Evolutionary conservation across 1,284 basidiomycete species (phyloP).

Genomic region (Irpex sp.): DNA sequence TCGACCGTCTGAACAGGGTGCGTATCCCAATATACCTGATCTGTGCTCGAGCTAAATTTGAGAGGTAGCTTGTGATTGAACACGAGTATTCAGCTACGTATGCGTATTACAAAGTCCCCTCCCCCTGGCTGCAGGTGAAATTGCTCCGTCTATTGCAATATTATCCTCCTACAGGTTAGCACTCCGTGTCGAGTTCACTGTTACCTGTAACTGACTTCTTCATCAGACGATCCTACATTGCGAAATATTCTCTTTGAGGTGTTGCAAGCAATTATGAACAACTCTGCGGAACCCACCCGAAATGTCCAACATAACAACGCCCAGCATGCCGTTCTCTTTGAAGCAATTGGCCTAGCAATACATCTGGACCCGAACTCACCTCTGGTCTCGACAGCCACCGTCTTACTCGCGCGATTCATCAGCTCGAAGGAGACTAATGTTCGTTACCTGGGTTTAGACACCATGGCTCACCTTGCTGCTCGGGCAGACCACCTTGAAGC

Average conservation of each 20-base stretch:
- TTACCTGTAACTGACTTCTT: not conserved
- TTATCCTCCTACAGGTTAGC: conserved; percentile 87
- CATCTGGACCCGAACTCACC: conserved; percentile 92
- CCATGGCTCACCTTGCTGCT: conserved; percentile 97
- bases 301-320: conserved; percentile 99
- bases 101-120: conserved; percentile 96
- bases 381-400: conserved; percentile 87
- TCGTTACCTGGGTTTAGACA: conserved; percentile 95
- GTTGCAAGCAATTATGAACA: conserved; percentile 88
- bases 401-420: conserved; percentile 93
- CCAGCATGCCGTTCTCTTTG: conserved; percentile 96
- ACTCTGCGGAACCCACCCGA: conserved; percentile 87
- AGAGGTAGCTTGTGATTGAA: conserved; percentile 80
- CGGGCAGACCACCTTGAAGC: conserved; percentile 87
- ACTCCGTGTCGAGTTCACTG: not conserved
- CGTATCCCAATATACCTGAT: conserved; percentile 23
- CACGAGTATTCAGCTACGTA: conserved; percentile 88
- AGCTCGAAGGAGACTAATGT: conserved; percentile 98
- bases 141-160: conserved; percentile 92
- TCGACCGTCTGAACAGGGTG: conserved; percentile 85
- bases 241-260: conserved; percentile 79
- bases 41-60: not conserved
- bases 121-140: conserved; percentile 98
- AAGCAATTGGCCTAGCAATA: conserved; percentile 96
- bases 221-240: conserved; percentile 78